Base-by-base conservation (phyloP, 1,284 basidiomycete species). In the Cutaneotrichosporon sp. region DNA sequence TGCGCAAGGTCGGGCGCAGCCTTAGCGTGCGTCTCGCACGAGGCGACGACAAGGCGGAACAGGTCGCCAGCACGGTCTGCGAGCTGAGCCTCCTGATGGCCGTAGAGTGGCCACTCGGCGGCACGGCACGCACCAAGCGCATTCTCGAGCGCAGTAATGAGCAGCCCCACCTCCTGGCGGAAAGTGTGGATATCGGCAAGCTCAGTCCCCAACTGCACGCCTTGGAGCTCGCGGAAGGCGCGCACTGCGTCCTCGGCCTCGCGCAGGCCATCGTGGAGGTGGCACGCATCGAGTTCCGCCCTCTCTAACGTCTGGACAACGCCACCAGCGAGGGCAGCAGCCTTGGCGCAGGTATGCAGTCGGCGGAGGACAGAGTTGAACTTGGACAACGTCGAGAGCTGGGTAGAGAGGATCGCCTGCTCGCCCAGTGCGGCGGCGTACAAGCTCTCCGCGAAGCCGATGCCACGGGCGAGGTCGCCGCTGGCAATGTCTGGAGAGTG, bases 401-500 rank as follows among this genome's bases (percentile, higher is more conserved):
- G 68, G 0, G 36, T 21, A 0, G 60, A 53, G 9, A 70, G 55
- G 13, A 65, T 40, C 7, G 50, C 49, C 47, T 85, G 77, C 47
- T 78, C 73, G 6, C 75, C 84, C 7, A 92, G 71, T 1, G 88
- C 88, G 42, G 87, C 80, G 4, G 84, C 84, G 76, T 90, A 88
- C 2, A 87, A 84, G 56, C 90, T 92, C 80, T 98, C 94, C 9
- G 92, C 84, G 62, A 91, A 86, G 67, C 86, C 88, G 26, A 91
- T 80, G 6, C 89, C 92, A 63, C 91, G 85, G 72, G 89, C 89
- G 14, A 98, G 82, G 67, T 99, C 95, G 8, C 90, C 87, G 13
- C 91, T 92, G 9, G 86, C 85, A 50, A 99, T 76, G 75, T 99
- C 96, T 0, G 85, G 79, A 73, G 91, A 89, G 78, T 97, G 95